phyloP scores from a whole-genome alignment of 371 early-diverging fungal species.

The Circinella minor region DNA sequence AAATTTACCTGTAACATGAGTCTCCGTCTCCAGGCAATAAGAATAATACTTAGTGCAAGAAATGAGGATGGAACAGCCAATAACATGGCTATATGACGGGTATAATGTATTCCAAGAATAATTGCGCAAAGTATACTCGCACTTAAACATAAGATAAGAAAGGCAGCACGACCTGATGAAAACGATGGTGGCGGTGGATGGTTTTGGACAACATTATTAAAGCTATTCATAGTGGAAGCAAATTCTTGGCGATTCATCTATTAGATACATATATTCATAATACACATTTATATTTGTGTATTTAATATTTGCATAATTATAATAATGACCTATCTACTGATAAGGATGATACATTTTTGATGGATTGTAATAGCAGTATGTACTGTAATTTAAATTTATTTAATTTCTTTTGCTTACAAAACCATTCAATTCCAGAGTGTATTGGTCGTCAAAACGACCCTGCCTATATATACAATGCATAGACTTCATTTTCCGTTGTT shows the following conservation, averaged over 20 bases:
- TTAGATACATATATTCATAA: neutral
- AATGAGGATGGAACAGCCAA: constrained; percentile 32
- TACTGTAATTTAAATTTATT: too few relatives aligned
- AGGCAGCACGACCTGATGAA: constrained; percentile 22
- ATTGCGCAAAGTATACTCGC: constrained; percentile 24
- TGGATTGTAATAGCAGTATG: too few relatives aligned
- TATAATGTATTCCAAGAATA: constrained; percentile 32
- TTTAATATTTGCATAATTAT: too few relatives aligned
- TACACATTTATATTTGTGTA: neutral
- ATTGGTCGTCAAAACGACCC: constrained; percentile 42
- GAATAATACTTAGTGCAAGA: constrained; percentile 21
- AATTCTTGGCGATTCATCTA: constrained; percentile 49
- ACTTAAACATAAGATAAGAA: constrained; percentile 17
- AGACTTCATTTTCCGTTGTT: constrained; percentile 32
- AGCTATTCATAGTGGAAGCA: constrained; percentile 41
- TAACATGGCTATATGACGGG: constrained; percentile 31
- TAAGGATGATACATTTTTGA: too few relatives aligned
- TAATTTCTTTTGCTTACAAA: constrained; percentile 17
- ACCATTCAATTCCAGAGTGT: constrained; percentile 41
- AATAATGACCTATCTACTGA: too few relatives aligned
- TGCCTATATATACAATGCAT: constrained; percentile 38
- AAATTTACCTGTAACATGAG: constrained; percentile 31
- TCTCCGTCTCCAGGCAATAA: constrained; percentile 31
- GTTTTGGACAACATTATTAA: constrained; percentile 35
- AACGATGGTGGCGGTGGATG: constrained; percentile 36